Evolutionary conservation across 352 stramenopile genomes (phyloP).

Genomic region (Globisporangium lucens): DNA sequence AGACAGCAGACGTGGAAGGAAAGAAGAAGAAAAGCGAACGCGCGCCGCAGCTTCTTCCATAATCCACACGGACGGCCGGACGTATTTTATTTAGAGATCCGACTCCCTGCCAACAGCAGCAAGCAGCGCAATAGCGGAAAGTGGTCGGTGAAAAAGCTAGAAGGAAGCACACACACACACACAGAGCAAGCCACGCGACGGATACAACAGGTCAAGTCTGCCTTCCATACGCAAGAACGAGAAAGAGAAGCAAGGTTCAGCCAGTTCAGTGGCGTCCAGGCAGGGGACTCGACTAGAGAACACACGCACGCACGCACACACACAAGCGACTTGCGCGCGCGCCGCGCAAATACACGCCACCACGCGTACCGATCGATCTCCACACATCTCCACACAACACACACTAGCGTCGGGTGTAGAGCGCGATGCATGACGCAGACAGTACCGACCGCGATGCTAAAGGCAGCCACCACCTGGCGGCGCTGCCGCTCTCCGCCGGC

Average conservation of each 20-base stretch:
- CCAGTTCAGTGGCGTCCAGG: not conserved
- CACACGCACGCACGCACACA: not conserved
- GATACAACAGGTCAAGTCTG: not conserved
- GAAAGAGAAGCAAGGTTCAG: not conserved
- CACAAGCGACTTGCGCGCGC: conserved; percentile 7
- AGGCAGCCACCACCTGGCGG: not conserved
- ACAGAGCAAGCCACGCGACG: not conserved
- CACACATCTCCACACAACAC: not conserved
- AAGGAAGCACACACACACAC: not conserved
- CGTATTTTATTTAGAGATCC: conserved; percentile 7
- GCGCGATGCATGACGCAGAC: conserved; percentile 14
- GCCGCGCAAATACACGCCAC: not conserved
- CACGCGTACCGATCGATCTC: not conserved
- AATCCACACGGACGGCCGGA: not conserved
- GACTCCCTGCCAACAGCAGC: not conserved
- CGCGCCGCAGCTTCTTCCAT: conserved; percentile 5
- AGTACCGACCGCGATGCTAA: conserved; percentile 9
- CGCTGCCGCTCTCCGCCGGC: conserved; percentile 19
- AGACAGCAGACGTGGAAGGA: not conserved
- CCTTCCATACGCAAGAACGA: not conserved
- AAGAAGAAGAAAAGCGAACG: not conserved
- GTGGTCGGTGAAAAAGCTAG: not conserved
- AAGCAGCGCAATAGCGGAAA: not conserved
- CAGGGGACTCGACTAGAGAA: not conserved
- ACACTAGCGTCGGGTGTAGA: not conserved